Evolutionary conservation across 306 rosid genomes (phyloP), one percentile per base, ranked within the genome.

Genomic region (Rosa persica): DNA sequence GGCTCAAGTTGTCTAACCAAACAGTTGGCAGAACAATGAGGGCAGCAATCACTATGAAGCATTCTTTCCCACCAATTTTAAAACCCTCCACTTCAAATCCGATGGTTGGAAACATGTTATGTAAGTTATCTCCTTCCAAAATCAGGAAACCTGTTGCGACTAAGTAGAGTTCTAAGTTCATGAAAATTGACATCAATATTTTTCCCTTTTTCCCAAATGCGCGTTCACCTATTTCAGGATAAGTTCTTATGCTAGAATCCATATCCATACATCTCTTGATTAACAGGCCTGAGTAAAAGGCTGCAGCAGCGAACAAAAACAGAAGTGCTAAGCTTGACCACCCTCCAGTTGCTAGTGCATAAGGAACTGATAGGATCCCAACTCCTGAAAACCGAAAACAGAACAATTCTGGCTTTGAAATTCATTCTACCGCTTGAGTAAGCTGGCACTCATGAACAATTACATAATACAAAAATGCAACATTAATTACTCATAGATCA

Each of bases 271-370:
- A 95, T 84, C 78, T 88, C 42, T 95, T 77, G 8, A 95, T 88
- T 69, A 95, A 70, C 42, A 91, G 0, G 17, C 93, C 94, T 0
- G 96, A 23, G 84, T 93, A 93, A 64, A 92, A 91, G 12, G 96
- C 74, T 67, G 55, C 71, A 3, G 68, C 22, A 0, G 98, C 87
- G 4, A 92, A 75, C 17, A 60, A 46, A 16, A 95, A 84, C 12
- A 95, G 85, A 58, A 91, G 88, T 54, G 64, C 68, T 72, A 95
- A 74, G 82, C 91, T 95, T 54, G 91, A 34, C 97, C 97, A 95
- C 23, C 98, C 98, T 61, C 97, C 97, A 5, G 90, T 76, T 66
- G 98, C 84, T 4, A 95, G 85, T 67, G 97, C 98, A 72, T 89
- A 94, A 25, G 97, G 97, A 84, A 92, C 80, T 5, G 97, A 94